Conservation (phyloP, 345 rosid species). For the Viola odorata region DNA sequence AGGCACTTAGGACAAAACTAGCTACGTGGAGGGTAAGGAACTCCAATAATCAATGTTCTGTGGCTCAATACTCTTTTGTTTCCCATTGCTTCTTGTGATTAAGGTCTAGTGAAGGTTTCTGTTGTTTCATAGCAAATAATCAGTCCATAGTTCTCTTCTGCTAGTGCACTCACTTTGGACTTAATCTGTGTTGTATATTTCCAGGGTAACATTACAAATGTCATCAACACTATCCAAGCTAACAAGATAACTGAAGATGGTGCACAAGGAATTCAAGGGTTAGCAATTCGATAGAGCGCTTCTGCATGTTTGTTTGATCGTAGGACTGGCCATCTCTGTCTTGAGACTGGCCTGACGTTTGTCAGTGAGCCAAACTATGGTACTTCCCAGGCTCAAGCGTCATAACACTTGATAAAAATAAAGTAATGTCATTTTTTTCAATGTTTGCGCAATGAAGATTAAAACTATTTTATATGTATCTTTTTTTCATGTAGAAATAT, state of each 20-base stretch:
- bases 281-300: conserved; percentile 43
- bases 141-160: background rate
- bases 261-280: conserved; percentile 62
- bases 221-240: conserved; percentile 77
- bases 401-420: too few relatives aligned
- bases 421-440: too few relatives aligned
- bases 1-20: conserved; percentile 54
- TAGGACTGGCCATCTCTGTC: too few relatives aligned
- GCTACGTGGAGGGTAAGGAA: conserved; percentile 67
- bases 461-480: too few relatives aligned
- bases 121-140: too few relatives aligned
- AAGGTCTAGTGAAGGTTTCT: too few relatives aligned
- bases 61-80: too few relatives aligned
- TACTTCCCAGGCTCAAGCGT: too few relatives aligned
- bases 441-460: too few relatives aligned
- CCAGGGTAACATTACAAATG: conserved; percentile 64
- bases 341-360: background rate
- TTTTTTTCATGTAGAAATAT: too few relatives aligned
- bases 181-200: conserved; percentile 5
- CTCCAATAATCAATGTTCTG: background rate
- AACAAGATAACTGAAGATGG: conserved; percentile 82
- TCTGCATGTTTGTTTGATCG: background rate
- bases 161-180: background rate
- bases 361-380: background rate
- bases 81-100: too few relatives aligned